Percentiles rank a stretch among this genome's conserved stretches.
These are phyloP conservation scores for Trichoderma parareesei DNA, from an alignment of 495 filamentous ascomycete species.

Conservation along the genomic window DNA sequence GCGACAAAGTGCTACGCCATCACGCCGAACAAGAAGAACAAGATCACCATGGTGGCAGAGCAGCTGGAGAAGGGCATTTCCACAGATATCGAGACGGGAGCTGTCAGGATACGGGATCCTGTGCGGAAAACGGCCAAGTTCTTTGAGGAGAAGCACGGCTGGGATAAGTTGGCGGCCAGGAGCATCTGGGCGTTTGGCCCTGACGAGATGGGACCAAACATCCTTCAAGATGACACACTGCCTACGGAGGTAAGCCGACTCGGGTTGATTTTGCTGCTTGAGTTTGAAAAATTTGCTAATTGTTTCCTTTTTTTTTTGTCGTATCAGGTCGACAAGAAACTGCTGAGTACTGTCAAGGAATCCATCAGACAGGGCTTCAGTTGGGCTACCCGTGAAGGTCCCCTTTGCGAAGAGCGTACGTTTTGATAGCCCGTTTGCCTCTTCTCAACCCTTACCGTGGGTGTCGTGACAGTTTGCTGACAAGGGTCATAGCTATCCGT, in stretches of 20 bases:
- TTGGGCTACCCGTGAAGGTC: constrained; percentile 92
- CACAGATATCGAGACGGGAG: constrained; percentile 87
- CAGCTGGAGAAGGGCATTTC: constrained; percentile 91
- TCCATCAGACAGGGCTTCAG: constrained; percentile 90
- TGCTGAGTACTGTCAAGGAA: constrained; percentile 79
- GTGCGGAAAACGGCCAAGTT: constrained; percentile 90
- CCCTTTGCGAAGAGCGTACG: constrained; percentile 96
- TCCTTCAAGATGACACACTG: constrained; percentile 92
- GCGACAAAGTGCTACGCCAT: constrained; percentile 97
- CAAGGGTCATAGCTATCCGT: constrained; percentile 60
- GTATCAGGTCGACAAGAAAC: constrained; percentile 76
- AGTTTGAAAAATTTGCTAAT: background rate
- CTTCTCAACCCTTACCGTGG: constrained; percentile 9
- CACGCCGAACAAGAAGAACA: constrained; percentile 98
- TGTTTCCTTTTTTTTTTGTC: constrained; percentile 4
- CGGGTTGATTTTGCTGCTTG: background rate
- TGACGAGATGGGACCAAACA: constrained; percentile 91
- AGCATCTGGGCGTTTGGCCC: constrained; percentile 99
- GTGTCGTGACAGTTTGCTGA: constrained; percentile 15
- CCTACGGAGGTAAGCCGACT: constrained; percentile 56
- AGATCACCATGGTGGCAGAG: constrained; percentile 97
- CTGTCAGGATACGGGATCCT: constrained; percentile 86
- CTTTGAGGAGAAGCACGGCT: constrained; percentile 95
- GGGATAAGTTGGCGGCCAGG: constrained; percentile 86
- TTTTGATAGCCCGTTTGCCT: constrained; percentile 21